Base-by-base conservation (phyloP, 2,329 filamentous ascomycete genomes). In the Didymella exigua region DNA sequence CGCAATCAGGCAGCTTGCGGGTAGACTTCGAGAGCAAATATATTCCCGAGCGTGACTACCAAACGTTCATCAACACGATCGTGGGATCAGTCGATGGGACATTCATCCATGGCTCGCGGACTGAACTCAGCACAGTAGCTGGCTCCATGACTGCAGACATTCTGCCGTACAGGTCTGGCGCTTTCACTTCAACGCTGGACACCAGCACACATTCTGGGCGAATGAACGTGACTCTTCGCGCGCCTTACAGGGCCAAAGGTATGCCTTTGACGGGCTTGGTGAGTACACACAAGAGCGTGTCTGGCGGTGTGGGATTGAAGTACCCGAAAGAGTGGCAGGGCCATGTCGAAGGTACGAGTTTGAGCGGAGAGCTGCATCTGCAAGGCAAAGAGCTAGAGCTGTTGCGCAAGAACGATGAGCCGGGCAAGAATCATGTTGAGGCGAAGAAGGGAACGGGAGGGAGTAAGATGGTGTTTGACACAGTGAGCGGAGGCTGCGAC, bases 261-360 rank as follows among this genome's bases (percentile, higher is more conserved):
- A 42, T 66, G 5, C 57, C 61, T 1, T 63, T 77, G 55, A 62
- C 44, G 1, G 63, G 67, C 2, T 46, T 78, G 13, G 59, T 58
- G 1, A 75, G 73, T 21, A 59, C 60, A 7, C 77, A 79, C 38
- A 74, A 68, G 29, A 74, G 65, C 23, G 61, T 62, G 2, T 75
- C 73, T 3, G 71, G 76, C 3, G 66, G 62, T 1, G 37, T 79
- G 8, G 61, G 71, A 8, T 45, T 80, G 6, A 59, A 59, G 1
- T 79, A 79, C 54, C 76, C 78, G 4, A 63, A 75, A 30, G 72
- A 75, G 46, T 79, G 78, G 78, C 71, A 75, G 37, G 78, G 77
- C 5, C 56, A 60, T 26, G 61, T 79, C 1, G 67, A 75, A 18
- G 78, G 72, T 1, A 67, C 65, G 18, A 70, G 68, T n/a, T 50